phyloP scores from a whole-genome alignment of 2,329 filamentous ascomycete species.

The Colletotrichum sp. region DNA sequence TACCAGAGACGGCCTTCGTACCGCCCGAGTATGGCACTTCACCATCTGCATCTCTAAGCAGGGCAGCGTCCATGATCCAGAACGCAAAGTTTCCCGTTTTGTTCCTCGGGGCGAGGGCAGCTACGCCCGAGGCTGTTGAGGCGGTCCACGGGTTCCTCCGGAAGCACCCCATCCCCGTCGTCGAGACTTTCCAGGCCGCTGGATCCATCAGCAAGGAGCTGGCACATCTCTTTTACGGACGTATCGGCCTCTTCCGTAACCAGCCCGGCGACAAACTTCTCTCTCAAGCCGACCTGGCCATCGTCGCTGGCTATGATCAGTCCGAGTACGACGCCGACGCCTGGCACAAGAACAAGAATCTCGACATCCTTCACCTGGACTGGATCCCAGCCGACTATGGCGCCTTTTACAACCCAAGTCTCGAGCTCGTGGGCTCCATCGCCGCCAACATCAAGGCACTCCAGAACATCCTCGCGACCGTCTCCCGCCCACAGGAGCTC shows the following conservation, averaged over 20 bases:
- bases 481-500: slow-evolving; percentile 38
- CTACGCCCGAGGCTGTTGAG: slow-evolving; percentile 41
- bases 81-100: slow-evolving; percentile 43
- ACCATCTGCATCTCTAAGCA: slow-evolving; percentile 31
- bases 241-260: slow-evolving; percentile 53
- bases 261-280: slow-evolving; percentile 51
- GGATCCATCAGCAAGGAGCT: slow-evolving; percentile 48
- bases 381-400: slow-evolving; percentile 43
- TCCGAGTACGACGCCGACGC: slow-evolving; percentile 49
- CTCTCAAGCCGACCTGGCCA: slow-evolving; percentile 26
- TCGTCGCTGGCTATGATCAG: slow-evolving; percentile 52
- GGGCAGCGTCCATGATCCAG: slow-evolving; percentile 37
- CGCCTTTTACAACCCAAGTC: slow-evolving; percentile 41
- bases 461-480: slow-evolving; percentile 31
- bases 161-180: slow-evolving; percentile 46
- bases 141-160: slow-evolving; percentile 45
- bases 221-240: slow-evolving; percentile 48
- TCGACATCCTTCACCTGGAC: slow-evolving; percentile 44
- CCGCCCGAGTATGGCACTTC: slow-evolving; percentile 45
- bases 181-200: slow-evolving; percentile 56
- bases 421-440: slow-evolving; percentile 47
- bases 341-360: slow-evolving; percentile 43
- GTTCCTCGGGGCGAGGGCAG: slow-evolving; percentile 49
- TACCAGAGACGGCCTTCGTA: slow-evolving; percentile 40
- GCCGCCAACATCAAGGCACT: slow-evolving; percentile 43